Base-by-base conservation (phyloP, 768 basidiomycete genomes). In the Russula sp. region DNA sequence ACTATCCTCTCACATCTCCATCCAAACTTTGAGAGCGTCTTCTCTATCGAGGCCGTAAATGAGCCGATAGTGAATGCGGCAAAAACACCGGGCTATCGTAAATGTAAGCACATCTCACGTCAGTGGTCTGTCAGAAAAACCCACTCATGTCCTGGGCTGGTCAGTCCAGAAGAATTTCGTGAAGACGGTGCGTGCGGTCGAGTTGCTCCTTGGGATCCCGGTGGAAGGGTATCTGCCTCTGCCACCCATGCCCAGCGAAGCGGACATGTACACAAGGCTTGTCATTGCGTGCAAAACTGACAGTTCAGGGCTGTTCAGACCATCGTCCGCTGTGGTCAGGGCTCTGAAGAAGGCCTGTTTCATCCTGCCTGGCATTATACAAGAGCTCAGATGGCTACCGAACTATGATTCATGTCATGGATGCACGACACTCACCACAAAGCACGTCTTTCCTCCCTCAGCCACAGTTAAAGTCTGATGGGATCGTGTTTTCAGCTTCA, bases 21-120 rank as follows among this genome's bases (percentile, higher is more conserved):
- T 70, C 79, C 88, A 6, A 74, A 76, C 47, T 92, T 92, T 68
- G 74, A 68, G 18, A 82, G 77, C 37, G 88, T 87, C 18, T 84
- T 86, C 48, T 77, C 86, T 2, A 86, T 92, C 35, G 81, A 92
- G 68, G 90, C 90, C 1, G 77, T 87, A 34, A 92, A 92, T 65
- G 90, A 92, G 62, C 87, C 87, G 0, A 83, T 88, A 68, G 86
- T 84, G 86, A 75, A 92, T 68, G 87, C 88, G 7, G 70, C 61
- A 18, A 72, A 78, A 64, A 91, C 90, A 1, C 89, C 90, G 0
- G 82, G 78, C 31, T 84, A 87, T 49, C 88, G 88, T 31, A 76
- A 79, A 45, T 92, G 89, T 90, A 70, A 58, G 84, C 69, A 67
- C 10, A 11, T 48, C 48, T 44, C 18, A 34, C 20, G 13, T 27